Evolutionary conservation across 257 asterid genomes (phyloP), one percentile per base, ranked within the genome.

Genomic region (Verbena officinalis): DNA sequence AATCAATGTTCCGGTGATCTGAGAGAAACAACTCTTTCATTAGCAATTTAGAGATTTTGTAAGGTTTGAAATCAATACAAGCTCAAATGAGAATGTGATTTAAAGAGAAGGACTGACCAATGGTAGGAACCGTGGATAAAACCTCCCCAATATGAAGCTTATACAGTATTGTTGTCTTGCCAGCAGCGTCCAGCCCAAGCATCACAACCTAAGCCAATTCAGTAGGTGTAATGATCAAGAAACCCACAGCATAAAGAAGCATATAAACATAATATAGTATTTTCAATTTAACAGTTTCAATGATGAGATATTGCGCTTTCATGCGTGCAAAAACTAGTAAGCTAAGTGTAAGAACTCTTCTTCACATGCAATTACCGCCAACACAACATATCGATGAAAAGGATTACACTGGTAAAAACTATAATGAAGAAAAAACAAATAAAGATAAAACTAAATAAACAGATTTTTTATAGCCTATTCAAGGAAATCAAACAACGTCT

Each of bases 141-240:
- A 90, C 96, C 83, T 94, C 99, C 55, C 99, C 97, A 64, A 94
- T 86, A 80, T 94, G 98, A 82, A 94, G 91, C 80, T 94, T 94
- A 74, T 94, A 90, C 50, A 94, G 84, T 64, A 94, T 90, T 5
- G 99, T 94, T 70, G 99, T 94, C 91, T 94, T 94, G 55, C 99
- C 99, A 81, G 99, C 99, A 52, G 98, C 98, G 77, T 94, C 99
- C 65, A 94, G 86, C 50, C 99, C 99, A 71, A 94, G 96, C 99
- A 90, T 94, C 73, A 94, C 98, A 78, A 94, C 99, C 99, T 94
- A 64, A 43, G 40, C 34, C 67, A 71, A 65, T 55, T 19, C 27
- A 55, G 50, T 48, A 62, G 40, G 43, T 40, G 16, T 39, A 24
- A 21, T 23, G 22, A 27, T 2, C 33, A 59, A 42, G 36, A 42